Base-by-base conservation (phyloP, 306 rosid genomes). In the Quercus bicolor region DNA sequence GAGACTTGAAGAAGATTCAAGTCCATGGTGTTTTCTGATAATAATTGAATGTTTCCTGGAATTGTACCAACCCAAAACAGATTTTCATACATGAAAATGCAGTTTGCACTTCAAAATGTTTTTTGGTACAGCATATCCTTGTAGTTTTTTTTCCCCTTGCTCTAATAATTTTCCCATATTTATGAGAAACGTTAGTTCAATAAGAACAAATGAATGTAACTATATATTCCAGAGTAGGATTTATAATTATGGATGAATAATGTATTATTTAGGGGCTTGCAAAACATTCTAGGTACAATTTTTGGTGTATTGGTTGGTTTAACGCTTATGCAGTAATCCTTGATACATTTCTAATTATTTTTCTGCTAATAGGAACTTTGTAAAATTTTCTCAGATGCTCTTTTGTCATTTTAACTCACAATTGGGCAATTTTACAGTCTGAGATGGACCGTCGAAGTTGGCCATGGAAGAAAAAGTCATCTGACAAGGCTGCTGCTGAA, bases 381-480 rank as follows among this genome's bases (percentile, higher is more conserved):
- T 53, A 70, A 62, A 70, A 13, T 52, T 74, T 59, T 78, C 60
- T 57, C 51, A n/a, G 72, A 56, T 29, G 23, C 26, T 81, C 8
- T 15, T 75, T 23, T 53, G 16, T 75, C 43, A 31, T 82, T 78
- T 54, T 40, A 37, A 66, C 61, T 33, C 2, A 7, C 66, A 31
- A 18, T 21, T 55, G 4, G 81, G 70, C 29, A 82, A 84, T 60
- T 60, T 71, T 80, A 31, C 56, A 86, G 81, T 81, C 72, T 83
- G 78, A 75, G 34, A 96, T 96, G 99, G 99, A 95, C 74, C 89
- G 97, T 31, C 89, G 94, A 51, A 77, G 99, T 59, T 96, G 99
- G 99, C 99, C 99, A 1, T 96, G 99, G 99, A 96, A 96, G 97
- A 96, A 96, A 82, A 96, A 96, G 72, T 89, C 94, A 52, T 89